phyloP scores from a whole-genome alignment of 2,329 filamentous ascomycete genomes.

The Beauveria varroae region DNA sequence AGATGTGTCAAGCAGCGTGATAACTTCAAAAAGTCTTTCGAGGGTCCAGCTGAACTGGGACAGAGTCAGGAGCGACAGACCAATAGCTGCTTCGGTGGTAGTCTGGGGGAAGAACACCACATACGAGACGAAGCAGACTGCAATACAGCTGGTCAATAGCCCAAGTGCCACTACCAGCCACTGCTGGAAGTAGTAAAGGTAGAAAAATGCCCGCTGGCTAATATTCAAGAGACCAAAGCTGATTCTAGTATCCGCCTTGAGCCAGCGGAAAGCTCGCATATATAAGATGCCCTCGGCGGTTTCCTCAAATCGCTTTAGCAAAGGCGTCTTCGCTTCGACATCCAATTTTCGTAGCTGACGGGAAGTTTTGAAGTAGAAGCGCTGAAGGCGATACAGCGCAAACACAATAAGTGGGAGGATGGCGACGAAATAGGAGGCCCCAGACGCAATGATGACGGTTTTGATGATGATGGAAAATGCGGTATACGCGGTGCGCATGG shows the following conservation, averaged over 20 bases:
- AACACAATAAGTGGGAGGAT: constrained; percentile 32
- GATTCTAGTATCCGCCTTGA: constrained; percentile 15
- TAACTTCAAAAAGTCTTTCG: background rate
- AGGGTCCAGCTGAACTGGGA: constrained; percentile 1
- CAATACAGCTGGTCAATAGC: constrained; percentile 35
- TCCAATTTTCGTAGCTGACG: constrained; percentile 23
- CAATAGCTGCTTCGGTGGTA: background rate
- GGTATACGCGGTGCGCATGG: background rate
- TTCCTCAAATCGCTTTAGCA: constrained; percentile 22
- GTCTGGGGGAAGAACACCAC: constrained; percentile 17
- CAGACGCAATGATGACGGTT: background rate
- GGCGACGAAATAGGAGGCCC: constrained; percentile 18
- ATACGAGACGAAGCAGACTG: constrained; percentile 35
- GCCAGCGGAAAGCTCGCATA: constrained; percentile 30
- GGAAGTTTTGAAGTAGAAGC: constrained; percentile 25
- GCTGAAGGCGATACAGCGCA: constrained; percentile 20
- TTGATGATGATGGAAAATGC: constrained; percentile 4
- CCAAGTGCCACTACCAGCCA: constrained; percentile 43
- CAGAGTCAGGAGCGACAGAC: background rate
- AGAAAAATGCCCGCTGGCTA: constrained; percentile 27
- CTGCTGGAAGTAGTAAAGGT: constrained; percentile 40
- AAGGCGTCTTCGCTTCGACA: constrained; percentile 23
- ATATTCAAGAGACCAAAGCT: constrained; percentile 24
- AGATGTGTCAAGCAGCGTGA: background rate
- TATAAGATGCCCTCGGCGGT: constrained; percentile 18